Base-by-base conservation (phyloP, 1,139 yeast genomes). In the Pichia norvegensis region DNA sequence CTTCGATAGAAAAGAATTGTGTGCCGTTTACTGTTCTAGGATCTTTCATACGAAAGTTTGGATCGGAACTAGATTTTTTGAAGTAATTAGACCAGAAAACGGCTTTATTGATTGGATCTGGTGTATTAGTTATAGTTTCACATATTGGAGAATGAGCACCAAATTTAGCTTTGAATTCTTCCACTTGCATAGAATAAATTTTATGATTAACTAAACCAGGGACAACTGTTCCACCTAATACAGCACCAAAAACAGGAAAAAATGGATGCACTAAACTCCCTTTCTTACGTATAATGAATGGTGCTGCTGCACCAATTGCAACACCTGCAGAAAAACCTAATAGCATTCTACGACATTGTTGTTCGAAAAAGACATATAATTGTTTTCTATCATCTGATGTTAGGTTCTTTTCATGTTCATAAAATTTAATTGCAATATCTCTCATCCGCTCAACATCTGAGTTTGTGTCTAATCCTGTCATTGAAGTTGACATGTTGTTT, bases 1-100 rank as follows among this genome's bases (percentile, higher is more conserved):
- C 44, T 20, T 42, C 47, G 11, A 47, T 25, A 6, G 44, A 40
- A 17, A 47, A 47, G 16, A 42, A 47, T 29, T 45, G 43, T 1
- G 45, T 22, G 1, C 48, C 40, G 21, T 47, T 41, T 4, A 55
- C 39, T 1, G 36, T 25, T 39, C 59, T 51, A 4, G 64, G 64
- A 40, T 60, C 62, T 38, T 49, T 52, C 39, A 60, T 48, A 36
- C 61, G 44, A 11, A 49, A 42, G 21, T 43, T 47, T 0, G 56
- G 54, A 42, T 60, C 50, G 22, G 49, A 47, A 23, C 52, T 46
- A 5, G 62, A 52, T 27, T 48, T 52, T n/a, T 51, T 48, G 46
- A 57, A 61, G 45, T 60, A 61, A 8, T 44, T 44, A 3, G 62
- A 49, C 64, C 64, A 61, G 33, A 57, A 57, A 19, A 48, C 55